Base-by-base conservation (phyloP, 371 early-diverging fungal genomes). In the Mortierella sp. region DNA sequence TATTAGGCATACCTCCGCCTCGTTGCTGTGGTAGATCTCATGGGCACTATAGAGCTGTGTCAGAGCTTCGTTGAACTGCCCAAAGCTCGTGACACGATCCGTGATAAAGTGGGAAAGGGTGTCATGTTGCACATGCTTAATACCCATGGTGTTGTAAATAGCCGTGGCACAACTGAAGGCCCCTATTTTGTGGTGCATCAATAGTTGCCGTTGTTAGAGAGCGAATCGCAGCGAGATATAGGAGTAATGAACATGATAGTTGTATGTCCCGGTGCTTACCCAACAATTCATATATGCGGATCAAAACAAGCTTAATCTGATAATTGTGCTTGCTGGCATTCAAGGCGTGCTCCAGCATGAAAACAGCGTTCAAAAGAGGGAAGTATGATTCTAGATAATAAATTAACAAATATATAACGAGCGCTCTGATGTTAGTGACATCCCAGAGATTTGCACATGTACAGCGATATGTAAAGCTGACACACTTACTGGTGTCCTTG, bases 101-200 rank as follows among this genome's bases (percentile, higher is more conserved):
- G 55, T 67, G 39, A 71, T 67, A 31, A 69, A 72, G 47, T 80
- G 72, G 12, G 64, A 71, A 72, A 96, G 81, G 0, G 97, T 94
- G 71, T 97, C 97, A 47, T 86, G 83, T 79, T 95, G 94, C 28
- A 96, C 87, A 65, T 95, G 90, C 80, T 96, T 96, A 78, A 96
- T 89, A 60, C 92, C 91, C 85, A 97, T 86, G 0, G 90, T 86
- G 49, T 78, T 80, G 72, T 88, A 91, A 55, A 93, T 83, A 17
- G 84, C 85, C 27, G 85, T 70, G 0, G 94, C 87, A 12, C 91
- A 90, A 26, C 83, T 80, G 63, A 82, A 86, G 21, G 86, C 89
- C 28, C 93, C 93, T 85, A 39, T 1, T 28, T 9, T 34, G 26
- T 23, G 27, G 19, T 19, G 43, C 2, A 55, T 43, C 14, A 4